Evolutionary conservation across 2,329 filamentous ascomycete species (phyloP), one percentile per base, ranked within the genome.

Genomic region (Zopfia rhizophila): DNA sequence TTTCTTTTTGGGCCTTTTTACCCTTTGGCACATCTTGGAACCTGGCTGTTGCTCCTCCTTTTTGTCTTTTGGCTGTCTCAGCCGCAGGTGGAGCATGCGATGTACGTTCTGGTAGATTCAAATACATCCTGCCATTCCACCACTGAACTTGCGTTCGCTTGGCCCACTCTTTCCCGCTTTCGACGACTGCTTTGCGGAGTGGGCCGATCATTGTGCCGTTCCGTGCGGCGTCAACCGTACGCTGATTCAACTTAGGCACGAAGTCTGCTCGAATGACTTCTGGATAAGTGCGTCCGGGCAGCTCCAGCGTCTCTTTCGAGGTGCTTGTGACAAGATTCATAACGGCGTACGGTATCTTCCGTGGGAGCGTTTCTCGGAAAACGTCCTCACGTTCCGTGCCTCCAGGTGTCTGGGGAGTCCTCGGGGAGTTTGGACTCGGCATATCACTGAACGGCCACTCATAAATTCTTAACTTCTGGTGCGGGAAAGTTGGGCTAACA

Each of bases 111-210:
- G 58, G 53, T 2, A 63, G 53, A 2, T 55, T n/a, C 16, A 71
- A 62, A 31, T 59, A 69, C 44, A 71, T 61, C 0, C 47, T 35
- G 1, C 56, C 66, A 23, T 63, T 66, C 51, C 56, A 63, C 16
- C 53, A 54, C 28, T 69, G 64, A 0, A 69, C 44, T 3, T 46
- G 38, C 0, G 67, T 69, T 10, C 65, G 60, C 2, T 31, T n/a
- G 2, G 56, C 55, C 68, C 68, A 71, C 2, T 56, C 23, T 2
- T 35, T 10, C 6, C 56, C 67, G 11, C 44, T 48, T 31, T 70
- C 66, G 19, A 69, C 57, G 0, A 32, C 24, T 2, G 66, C 64
- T 6, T 53, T 51, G 8, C 50, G 38, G 1, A 71, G 51, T 0
- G 58, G 24, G 3, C 57, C 56, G 5, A 51, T 35, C 6, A 65